These are phyloP conservation scores for Umbilicus rupestris DNA, from an alignment of 164 flowering plant genomes.

Conservation along the genomic window DNA sequence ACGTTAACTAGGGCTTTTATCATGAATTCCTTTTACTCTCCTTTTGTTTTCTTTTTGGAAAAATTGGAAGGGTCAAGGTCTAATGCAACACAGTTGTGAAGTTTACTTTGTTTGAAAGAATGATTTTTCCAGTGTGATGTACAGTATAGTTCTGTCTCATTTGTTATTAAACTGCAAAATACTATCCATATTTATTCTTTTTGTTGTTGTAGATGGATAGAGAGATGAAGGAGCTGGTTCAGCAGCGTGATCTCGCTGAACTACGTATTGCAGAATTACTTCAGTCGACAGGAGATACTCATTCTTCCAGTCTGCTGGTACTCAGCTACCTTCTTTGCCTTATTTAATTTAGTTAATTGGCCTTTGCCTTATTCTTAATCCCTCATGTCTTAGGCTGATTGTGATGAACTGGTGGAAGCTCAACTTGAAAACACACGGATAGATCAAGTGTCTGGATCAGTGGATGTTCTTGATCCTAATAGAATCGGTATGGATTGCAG, in stretches of 20 bases:
- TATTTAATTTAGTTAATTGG: background rate
- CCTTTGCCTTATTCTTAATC: background rate
- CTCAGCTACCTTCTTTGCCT: background rate
- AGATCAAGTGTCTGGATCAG: background rate
- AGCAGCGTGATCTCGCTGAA: slow-evolving; percentile 35
- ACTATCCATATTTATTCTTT: background rate
- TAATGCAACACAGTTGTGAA: no score
- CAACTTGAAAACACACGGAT: background rate
- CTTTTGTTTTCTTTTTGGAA: no score
- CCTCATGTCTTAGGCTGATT: background rate
- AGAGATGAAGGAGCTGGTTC: slow-evolving; percentile 24
- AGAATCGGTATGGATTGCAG: no score
- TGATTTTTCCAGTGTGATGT: background rate
- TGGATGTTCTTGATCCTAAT: background rate
- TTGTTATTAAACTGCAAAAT: background rate
- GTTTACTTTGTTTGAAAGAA: no score
- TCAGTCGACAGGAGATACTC: slow-evolving; percentile 21
- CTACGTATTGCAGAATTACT: slow-evolving; percentile 33
- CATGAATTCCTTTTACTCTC: no score
- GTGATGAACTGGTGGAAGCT: background rate
- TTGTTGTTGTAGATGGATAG: slow-evolving; percentile 29
- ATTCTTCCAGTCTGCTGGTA: slow-evolving; percentile 22
- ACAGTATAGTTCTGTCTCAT: background rate
- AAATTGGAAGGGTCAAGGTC: no score
- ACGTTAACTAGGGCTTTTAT: no score